A percentile compares a stretch with the other conserved stretches of the same genome.
Conservation (phyloP, 2,329 filamentous ascomycete genomes). For the Colletotrichum graminicola region DNA sequence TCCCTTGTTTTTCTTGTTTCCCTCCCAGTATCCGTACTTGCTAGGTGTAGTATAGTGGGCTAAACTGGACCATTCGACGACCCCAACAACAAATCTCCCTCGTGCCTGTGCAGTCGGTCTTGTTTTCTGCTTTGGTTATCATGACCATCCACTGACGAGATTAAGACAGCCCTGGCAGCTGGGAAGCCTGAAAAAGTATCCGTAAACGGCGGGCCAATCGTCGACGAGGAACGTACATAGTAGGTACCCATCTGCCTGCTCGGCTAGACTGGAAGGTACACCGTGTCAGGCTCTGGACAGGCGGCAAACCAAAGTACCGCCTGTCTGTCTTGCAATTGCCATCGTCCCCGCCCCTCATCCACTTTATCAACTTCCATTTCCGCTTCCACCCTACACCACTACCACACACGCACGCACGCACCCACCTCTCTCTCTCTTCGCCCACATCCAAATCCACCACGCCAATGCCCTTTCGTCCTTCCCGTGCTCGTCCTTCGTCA, state of each 20-base stretch:
- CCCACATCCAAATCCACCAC: conserved; percentile 1
- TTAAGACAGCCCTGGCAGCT: background rate
- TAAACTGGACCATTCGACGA: conserved; percentile 18
- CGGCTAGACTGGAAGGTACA: conserved; percentile 5
- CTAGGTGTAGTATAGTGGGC: conserved; percentile 9
- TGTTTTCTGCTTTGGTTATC: conserved; percentile 21
- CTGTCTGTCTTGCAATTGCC: background rate
- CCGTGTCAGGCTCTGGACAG: background rate
- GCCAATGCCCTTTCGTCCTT: conserved; percentile 6
- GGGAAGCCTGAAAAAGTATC: background rate
- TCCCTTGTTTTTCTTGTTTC: background rate
- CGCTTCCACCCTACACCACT: conserved; percentile 19
- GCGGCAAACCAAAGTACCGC: conserved; percentile 13
- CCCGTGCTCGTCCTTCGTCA: conserved; percentile 15
- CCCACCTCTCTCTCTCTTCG: conserved; percentile 5
- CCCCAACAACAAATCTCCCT: conserved; percentile 20
- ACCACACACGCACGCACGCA: conserved; percentile 6
- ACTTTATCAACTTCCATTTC: conserved; percentile 26
- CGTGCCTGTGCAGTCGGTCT: background rate
- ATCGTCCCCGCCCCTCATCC: conserved; percentile 16
- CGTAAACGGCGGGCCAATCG: background rate
- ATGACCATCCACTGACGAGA: conserved; percentile 6
- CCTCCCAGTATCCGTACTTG: background rate
- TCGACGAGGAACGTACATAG: background rate
- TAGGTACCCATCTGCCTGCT: background rate